These are phyloP conservation scores for Monascus ruber DNA, from an alignment of 2,329 filamentous ascomycete species.

Conservation along the genomic window DNA sequence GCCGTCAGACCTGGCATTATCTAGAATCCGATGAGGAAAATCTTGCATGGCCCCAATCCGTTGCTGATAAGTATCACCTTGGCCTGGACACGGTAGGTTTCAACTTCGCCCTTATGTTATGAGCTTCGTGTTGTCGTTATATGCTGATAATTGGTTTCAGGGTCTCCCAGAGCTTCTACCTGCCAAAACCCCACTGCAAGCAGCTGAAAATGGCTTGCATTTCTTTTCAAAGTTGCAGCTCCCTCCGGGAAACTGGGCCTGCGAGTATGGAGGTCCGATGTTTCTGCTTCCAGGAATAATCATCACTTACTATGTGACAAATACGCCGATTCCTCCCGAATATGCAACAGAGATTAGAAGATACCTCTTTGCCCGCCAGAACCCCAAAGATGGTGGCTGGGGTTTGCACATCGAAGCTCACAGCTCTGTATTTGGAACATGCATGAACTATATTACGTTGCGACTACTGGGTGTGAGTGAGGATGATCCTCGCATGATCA, in stretches of 20 bases:
- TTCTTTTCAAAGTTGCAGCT: conserved; percentile 90
- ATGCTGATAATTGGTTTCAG: conserved; percentile 35
- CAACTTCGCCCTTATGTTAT: conserved; percentile 1
- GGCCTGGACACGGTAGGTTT: conserved; percentile 61
- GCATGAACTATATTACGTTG: conserved; percentile 74
- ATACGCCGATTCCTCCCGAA: conserved; percentile 70
- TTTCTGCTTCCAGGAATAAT: conserved; percentile 82
- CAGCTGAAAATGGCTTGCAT: conserved; percentile 68
- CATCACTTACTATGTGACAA: conserved; percentile 77
- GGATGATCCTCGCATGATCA: conserved; percentile 75
- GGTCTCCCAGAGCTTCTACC: conserved; percentile 59
- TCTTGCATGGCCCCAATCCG: conserved; percentile 71
- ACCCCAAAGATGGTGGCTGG: conserved; percentile 90
- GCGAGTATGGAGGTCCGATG: conserved; percentile 96
- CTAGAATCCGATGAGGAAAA: conserved; percentile 59
- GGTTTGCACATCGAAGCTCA: conserved; percentile 90
- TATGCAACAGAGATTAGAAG: conserved; percentile 82
- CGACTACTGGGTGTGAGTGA: conserved; percentile 72
- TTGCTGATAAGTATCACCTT: conserved; percentile 81
- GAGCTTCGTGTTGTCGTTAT: too few species aligned
- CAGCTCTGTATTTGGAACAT: conserved; percentile 81
- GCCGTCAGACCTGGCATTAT: conserved; percentile 91
- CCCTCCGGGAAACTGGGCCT: conserved; percentile 84
- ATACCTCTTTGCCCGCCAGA: conserved; percentile 75
- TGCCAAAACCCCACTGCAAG: conserved; percentile 61